These are phyloP conservation scores for Bullera alba DNA, from an alignment of 768 basidiomycete genomes.

Conservation along the genomic window DNA sequence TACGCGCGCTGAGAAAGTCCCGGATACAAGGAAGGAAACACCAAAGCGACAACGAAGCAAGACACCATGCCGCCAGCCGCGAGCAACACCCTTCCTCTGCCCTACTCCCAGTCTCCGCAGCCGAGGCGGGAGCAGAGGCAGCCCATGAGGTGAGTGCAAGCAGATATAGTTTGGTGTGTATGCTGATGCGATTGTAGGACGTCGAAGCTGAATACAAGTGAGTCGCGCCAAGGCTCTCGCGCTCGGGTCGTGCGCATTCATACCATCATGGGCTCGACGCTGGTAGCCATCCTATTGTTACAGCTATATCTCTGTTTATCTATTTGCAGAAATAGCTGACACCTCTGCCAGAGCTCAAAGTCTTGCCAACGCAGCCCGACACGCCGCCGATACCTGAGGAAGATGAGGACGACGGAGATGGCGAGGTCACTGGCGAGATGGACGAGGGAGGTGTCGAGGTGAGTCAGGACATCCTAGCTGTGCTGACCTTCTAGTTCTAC, in stretches of 20 bases:
- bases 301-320: not conserved
- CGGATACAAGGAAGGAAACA: too few relatives aligned
- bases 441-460: constrained; percentile 42
- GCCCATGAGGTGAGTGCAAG: constrained; percentile 39
- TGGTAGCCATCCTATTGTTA: too few relatives aligned
- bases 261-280: too few relatives aligned
- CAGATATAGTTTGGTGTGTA: not conserved
- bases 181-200: constrained; percentile 23
- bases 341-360: constrained; percentile 38
- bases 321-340: not conserved
- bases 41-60: too few relatives aligned
- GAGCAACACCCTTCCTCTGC: constrained; percentile 32
- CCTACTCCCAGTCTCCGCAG: constrained; percentile 36
- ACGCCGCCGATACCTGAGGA: constrained; percentile 32
- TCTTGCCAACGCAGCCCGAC: constrained; percentile 42
- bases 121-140: constrained; percentile 40
- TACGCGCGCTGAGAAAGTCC: too few relatives aligned
- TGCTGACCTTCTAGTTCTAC: constrained; percentile 58
- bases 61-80: constrained; percentile 24
- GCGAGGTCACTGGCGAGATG: constrained; percentile 10
- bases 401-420: constrained; percentile 40
- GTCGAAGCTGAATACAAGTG: constrained; percentile 43
- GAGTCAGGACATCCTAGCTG: constrained; percentile 9
- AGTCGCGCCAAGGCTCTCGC: not conserved
- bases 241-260: not conserved